Evolutionary conservation across 805 yeast species (phyloP).

Genomic region (Isabelozyma pseudorhagii): DNA sequence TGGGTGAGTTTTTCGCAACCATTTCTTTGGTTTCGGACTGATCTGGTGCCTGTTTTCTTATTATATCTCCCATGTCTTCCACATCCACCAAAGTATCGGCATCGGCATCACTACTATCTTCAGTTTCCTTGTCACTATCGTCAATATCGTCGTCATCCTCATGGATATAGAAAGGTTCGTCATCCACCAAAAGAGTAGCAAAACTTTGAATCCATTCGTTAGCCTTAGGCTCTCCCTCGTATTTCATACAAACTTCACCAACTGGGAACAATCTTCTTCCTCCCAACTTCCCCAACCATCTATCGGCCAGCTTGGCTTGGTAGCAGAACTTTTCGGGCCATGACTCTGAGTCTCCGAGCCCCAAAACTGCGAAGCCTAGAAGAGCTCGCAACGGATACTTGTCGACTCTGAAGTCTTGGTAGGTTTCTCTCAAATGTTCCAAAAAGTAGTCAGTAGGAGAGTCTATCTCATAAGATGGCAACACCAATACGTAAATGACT

Average conservation of each 20-base stretch:
- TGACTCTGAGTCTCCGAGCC: conserved; percentile 83
- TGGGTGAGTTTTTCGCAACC: conserved; percentile 89
- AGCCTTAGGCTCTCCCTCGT: conserved; percentile 56
- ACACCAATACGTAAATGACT: conserved; percentile 63
- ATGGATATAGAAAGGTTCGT: conserved; percentile 59
- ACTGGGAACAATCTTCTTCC: conserved; percentile 80
- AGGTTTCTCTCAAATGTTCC: conserved; percentile 75
- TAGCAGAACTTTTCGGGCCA: conserved; percentile 81
- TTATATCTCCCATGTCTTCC: conserved; percentile 78
- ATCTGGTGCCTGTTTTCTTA: conserved; percentile 29
- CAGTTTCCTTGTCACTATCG: conserved; percentile 46
- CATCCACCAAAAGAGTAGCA: conserved; percentile 60
- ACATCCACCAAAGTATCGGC: conserved; percentile 64
- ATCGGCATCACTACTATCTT: conserved; percentile 32
- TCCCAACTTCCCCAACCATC: conserved; percentile 77
- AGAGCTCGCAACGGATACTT: conserved; percentile 69
- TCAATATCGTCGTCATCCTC: conserved; percentile 59
- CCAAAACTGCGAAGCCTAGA: conserved; percentile 81
- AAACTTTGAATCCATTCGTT: conserved; percentile 67
- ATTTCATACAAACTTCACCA: conserved; percentile 80
- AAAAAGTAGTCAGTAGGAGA: conserved; percentile 87
- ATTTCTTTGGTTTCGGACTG: conserved; percentile 54
- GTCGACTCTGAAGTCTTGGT: conserved; percentile 81
- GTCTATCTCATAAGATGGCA: conserved; percentile 91
- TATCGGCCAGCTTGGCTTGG: conserved; percentile 75